Base-by-base conservation (phyloP, 2,329 filamentous ascomycete genomes). In the Exophiala sideris region DNA sequence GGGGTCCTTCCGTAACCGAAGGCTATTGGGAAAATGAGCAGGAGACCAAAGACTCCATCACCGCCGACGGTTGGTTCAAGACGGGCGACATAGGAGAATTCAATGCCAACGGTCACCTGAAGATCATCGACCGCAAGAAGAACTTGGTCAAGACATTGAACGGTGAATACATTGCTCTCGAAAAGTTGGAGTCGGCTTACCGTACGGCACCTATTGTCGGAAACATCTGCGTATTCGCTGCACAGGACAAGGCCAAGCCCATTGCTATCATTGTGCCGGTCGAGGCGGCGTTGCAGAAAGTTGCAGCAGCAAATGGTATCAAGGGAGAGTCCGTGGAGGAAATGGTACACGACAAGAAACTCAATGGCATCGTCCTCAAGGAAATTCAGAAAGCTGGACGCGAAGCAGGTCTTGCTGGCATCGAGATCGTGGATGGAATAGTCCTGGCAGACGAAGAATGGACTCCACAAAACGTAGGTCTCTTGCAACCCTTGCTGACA, bases 81-180 rank as follows among this genome's bases (percentile, higher is more conserved):
- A 95, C 91, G 12, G 92, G 92, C 57, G 92, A 97, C 67, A 94
- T 97, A 70, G 92, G 92, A 65, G 89, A 96, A 70, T 94, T 92
- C 66, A 86, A 92, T 71, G 69, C 76, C 41, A 79, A 86, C 58
- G 92, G 92, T 40, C 88, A 95, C 70, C 74, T 97, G 62, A 83
- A 80, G 64, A 86, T 97, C 69, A 91, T 97, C 67, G 92, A 97
- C 72, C 89, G 92, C 64, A 91, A 96, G 83, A 97, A 97, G 85
- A 97, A 97, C 74, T 78, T 97, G 52, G 89, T 97, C 72, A 97
- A 97, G 84, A 91, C 94, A 60, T 82, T 89, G 61, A 91, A 91
- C 57, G 92, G 92, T 64, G 92, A 97, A 78, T 97, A 97, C 73
- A 95, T 97, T 70, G 94, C 92, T 18, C 82, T 99, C 3, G 92